Base-by-base conservation (phyloP, 1,139 yeast genomes). In the Saccharomyces uvarum region DNA sequence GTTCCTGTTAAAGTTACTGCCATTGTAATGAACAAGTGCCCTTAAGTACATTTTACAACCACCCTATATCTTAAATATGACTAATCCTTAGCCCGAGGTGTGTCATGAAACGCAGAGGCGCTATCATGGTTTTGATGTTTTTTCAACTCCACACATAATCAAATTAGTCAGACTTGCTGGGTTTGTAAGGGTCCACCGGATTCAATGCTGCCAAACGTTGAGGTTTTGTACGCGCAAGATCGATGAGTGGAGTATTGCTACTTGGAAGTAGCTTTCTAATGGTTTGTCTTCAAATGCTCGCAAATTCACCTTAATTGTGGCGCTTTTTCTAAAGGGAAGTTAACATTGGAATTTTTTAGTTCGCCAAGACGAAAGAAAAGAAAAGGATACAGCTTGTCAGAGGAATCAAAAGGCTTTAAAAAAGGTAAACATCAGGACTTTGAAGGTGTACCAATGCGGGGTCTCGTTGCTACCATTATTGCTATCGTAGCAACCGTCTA, bases 41-140 rank as follows among this genome's bases (percentile, higher is more conserved):
- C 16, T 21, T 9, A 44, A 16, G 16, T 44, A 24, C 48, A 44
- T 27, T 46, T 9, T 38, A 38, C 21, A 16, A 38, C 19, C 42
- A 21, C 19, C 16, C 16, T 38, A 0, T 38, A 38, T 16, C 44
- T 4, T 1, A 16, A 38, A 16, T 38, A 38, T 16, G 44, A 38
- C 44, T 38, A 38, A 38, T 38, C 1, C 1, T 38, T 38, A 38
- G 44, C 11, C 44, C 44, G 44, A 38, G 32, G 13, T 47, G 13
- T 47, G 21, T 21, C 28, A 16, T 46, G 32, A 24, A 47, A 24
- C 14, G 41, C 51, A 8, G 38, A 32, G 21, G 53, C 49, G 51
- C 52, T 54, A 54, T 48, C 29, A 52, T 5, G 11, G 21, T n/a
- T 28, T 48, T 16, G 52, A 50, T 21, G 14, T 16, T 8, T 38